Conservation (phyloP, 192 early-diverging fungal species). For the Linnemannia elongata region DNA sequence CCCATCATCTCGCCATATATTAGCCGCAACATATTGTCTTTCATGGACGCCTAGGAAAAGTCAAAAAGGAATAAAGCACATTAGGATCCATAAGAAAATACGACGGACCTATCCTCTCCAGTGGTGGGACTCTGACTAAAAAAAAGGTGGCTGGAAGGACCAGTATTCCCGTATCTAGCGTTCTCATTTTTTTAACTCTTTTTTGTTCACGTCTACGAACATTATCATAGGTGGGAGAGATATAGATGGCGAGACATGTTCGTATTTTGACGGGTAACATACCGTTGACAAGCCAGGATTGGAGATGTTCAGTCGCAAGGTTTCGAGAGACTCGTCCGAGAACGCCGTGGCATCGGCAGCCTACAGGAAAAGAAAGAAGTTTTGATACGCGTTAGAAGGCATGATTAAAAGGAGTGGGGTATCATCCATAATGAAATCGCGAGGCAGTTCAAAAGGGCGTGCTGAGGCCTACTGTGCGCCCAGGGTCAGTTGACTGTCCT, state of each 20-base stretch:
- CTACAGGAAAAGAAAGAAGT: not conserved
- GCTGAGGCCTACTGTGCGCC: slow-evolving; percentile 11
- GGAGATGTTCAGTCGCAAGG: slow-evolving; percentile 33
- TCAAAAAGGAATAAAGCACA: not conserved
- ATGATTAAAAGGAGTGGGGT: not conserved
- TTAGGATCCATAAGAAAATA: not conserved
- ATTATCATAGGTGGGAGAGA: too few species aligned
- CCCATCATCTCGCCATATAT: slow-evolving; percentile 70
- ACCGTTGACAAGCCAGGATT: slow-evolving; percentile 46
- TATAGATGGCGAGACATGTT: not conserved
- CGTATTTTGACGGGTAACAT: not conserved
- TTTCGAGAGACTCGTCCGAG: slow-evolving; percentile 40
- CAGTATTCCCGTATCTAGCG: not conserved
- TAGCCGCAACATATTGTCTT: slow-evolving; percentile 64
- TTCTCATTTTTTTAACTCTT: not conserved
- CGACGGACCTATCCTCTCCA: not conserved
- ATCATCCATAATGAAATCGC: not conserved
- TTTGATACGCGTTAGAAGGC: not conserved
- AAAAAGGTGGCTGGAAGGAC: not conserved
- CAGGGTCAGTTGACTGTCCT: slow-evolving; percentile 17
- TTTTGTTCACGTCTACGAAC: too few species aligned
- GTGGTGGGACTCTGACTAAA: not conserved
- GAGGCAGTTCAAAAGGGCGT: not conserved
- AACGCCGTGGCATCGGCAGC: slow-evolving; percentile 41
- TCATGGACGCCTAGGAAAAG: slow-evolving; percentile 57